Conservation (phyloP, 352 stramenopile genomes). For the Phytopythium vexans region DNA sequence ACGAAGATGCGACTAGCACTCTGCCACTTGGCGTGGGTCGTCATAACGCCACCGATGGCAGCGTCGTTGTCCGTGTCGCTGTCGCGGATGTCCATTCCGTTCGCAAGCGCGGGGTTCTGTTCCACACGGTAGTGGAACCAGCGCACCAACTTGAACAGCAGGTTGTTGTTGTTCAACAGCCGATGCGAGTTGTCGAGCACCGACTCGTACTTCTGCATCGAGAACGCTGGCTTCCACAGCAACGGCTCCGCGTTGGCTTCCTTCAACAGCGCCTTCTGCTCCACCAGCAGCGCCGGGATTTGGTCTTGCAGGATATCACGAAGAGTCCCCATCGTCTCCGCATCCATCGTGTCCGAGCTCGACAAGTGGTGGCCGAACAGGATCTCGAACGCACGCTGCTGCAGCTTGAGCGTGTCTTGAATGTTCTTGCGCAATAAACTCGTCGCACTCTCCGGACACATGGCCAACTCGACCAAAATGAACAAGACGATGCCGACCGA, state of each 20-base stretch:
- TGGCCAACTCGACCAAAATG: conserved; percentile 61
- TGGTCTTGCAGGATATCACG: conserved; percentile 54
- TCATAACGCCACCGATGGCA: conserved; percentile 14
- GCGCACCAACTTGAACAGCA: conserved; percentile 76
- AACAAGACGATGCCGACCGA: conserved; percentile 76
- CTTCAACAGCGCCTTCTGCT: conserved; percentile 54
- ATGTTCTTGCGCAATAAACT: conserved; percentile 70
- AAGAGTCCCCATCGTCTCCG: conserved; percentile 49
- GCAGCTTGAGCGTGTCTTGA: conserved; percentile 60
- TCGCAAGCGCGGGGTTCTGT: conserved; percentile 32
- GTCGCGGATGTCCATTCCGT: conserved; percentile 54
- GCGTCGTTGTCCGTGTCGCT: conserved; percentile 13
- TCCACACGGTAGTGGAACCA: conserved; percentile 74
- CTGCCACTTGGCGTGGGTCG: conserved; percentile 47
- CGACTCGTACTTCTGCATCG: conserved; percentile 66
- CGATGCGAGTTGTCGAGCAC: conserved; percentile 60
- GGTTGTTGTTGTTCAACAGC: conserved; percentile 80
- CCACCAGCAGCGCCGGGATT: conserved; percentile 47
- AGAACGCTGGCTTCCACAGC: conserved; percentile 72
- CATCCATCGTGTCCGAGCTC: conserved; percentile 43
- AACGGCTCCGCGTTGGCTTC: conserved; percentile 64
- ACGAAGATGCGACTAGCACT: conserved; percentile 47
- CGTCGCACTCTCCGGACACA: conserved; percentile 68
- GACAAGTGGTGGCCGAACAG: conserved; percentile 73
- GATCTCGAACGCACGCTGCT: conserved; percentile 60